A percentile compares a stretch with the other conserved stretches of the same genome.
phyloP scores from a whole-genome alignment of 169 alveolate genomes.

The Prorocentrum cordatum region DNA sequence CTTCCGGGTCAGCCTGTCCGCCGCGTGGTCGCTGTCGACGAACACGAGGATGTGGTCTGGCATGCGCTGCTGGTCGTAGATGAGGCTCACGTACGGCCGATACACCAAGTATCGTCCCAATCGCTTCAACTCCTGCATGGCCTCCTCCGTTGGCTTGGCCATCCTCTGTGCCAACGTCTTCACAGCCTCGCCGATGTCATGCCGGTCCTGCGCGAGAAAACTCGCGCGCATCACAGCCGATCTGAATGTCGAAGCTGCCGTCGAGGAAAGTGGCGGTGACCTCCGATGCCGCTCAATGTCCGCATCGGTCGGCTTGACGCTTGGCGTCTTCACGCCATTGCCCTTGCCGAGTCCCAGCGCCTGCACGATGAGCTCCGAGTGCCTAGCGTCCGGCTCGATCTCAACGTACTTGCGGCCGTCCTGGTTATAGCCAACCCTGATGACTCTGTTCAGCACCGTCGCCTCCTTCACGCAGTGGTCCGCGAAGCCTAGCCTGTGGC shows the following conservation, averaged over 20 bases:
- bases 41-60: neutral
- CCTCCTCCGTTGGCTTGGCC: neutral
- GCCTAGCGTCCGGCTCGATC: neutral
- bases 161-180: neutral
- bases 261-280: neutral
- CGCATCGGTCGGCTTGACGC: neutral
- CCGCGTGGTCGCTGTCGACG: slow-evolving; percentile 4
- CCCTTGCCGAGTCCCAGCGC: neutral
- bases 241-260: neutral
- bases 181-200: neutral
- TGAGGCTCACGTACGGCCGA: neutral
- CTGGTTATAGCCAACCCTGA: neutral
- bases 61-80: neutral
- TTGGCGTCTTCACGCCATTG: neutral
- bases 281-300: neutral
- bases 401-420: neutral
- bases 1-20: neutral
- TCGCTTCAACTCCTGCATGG: neutral
- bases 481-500: slow-evolving; percentile 6
- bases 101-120: slow-evolving; percentile 4
- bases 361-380: neutral
- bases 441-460: neutral
- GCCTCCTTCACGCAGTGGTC: neutral
- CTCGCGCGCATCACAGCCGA: neutral
- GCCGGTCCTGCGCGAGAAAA: neutral